Evolutionary conservation across 306 rosid genomes (phyloP).

Genomic region (Vicia sativa): DNA sequence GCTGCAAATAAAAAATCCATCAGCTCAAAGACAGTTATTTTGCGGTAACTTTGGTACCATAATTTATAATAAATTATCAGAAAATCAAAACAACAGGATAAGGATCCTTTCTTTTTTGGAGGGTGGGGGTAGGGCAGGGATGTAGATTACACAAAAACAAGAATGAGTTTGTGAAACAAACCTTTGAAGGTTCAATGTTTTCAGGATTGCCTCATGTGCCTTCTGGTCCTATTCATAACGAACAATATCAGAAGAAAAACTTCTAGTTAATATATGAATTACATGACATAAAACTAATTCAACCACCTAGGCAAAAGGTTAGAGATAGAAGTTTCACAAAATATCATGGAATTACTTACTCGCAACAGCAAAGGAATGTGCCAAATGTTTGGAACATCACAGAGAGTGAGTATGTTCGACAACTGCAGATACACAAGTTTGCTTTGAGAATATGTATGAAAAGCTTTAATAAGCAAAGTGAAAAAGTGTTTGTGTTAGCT

Average conservation of each 20-base stretch:
- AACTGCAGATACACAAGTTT: slow-evolving; percentile 50
- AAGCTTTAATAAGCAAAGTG: slow-evolving; percentile 22
- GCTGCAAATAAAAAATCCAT: slow-evolving; percentile 48
- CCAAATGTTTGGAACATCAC: slow-evolving; percentile 96
- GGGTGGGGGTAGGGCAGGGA: too few relatives aligned
- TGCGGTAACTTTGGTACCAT: neutral
- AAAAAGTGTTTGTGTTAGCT: slow-evolving; percentile 43
- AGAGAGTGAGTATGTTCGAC: slow-evolving; percentile 70
- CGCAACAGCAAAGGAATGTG: slow-evolving; percentile 84
- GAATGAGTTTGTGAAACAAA: too few relatives aligned
- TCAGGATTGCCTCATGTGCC: slow-evolving; percentile 81
- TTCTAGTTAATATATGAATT: slow-evolving; percentile 29
- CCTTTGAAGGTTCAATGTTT: slow-evolving; percentile 62
- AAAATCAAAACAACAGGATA: too few relatives aligned
- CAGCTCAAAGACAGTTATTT: slow-evolving; percentile 9
- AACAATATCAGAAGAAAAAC: slow-evolving; percentile 23
- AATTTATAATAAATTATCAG: slow-evolving; percentile 4
- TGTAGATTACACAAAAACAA: too few relatives aligned
- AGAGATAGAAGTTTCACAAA: slow-evolving; percentile 10
- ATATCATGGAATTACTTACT: slow-evolving; percentile 51
- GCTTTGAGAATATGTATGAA: slow-evolving; percentile 19
- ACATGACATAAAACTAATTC: slow-evolving; percentile 3
- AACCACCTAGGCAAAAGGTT: neutral
- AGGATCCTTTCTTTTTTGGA: too few relatives aligned
- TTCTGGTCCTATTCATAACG: slow-evolving; percentile 68